These are phyloP conservation scores for Epichloe uncinata DNA, from an alignment of 2,329 filamentous ascomycete species.

Conservation along the genomic window DNA sequence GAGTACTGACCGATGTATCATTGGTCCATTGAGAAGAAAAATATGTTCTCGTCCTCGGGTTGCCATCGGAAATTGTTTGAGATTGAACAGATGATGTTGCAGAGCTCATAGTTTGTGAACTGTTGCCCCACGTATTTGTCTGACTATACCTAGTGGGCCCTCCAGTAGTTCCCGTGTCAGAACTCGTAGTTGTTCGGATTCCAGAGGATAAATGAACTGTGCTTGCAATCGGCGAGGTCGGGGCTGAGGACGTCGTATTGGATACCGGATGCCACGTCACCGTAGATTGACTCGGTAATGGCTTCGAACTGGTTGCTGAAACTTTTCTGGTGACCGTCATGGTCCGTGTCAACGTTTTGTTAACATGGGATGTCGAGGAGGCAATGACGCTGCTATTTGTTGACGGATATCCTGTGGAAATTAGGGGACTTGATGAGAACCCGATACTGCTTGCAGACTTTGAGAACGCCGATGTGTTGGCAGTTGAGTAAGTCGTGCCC, in stretches of 20 bases:
- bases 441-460: not conserved
- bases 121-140: not conserved
- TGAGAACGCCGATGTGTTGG: not conserved
- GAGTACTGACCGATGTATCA: not conserved
- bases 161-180: not conserved
- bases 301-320: not conserved
- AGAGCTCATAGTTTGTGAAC: not conserved
- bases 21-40: slow-evolving; percentile 4
- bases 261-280: not conserved
- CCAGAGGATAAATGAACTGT: not conserved
- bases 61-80: not conserved
- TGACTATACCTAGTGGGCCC: not conserved
- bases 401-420: not conserved
- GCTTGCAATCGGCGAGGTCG: not conserved
- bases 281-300: not conserved
- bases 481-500: not conserved
- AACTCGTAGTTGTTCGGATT: not conserved
- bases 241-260: not conserved
- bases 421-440: not conserved
- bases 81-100: not conserved
- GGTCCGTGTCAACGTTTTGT: not conserved
- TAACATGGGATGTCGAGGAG: not conserved
- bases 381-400: not conserved
- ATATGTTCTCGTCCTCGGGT: slow-evolving; percentile 2
- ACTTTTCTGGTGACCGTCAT: not conserved